A percentile compares a stretch with the other conserved stretches of the same genome.
Conservation (phyloP, 2,329 filamentous ascomycete species). For the Botrytis fabae region DNA sequence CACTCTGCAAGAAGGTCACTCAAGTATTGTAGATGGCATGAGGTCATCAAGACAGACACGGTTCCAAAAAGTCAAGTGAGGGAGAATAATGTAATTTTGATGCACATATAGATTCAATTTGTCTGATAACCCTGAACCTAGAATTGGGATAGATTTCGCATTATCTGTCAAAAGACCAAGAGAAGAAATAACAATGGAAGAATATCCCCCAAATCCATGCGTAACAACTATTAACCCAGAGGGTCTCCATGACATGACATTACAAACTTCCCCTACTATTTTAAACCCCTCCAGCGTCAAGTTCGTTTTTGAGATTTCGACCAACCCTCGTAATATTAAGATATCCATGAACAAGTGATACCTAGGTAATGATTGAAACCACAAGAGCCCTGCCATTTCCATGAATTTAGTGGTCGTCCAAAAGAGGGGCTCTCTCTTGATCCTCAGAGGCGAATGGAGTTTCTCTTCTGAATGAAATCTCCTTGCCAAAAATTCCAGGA, state of each 20-base stretch:
- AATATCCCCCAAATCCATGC: not conserved
- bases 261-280: not conserved
- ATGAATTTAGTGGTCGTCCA: constrained; percentile 47
- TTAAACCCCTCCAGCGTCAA: not conserved
- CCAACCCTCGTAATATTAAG: no score
- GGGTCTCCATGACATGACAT: not conserved
- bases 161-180: not conserved
- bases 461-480: constrained; percentile 51
- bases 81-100: not conserved
- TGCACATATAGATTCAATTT: constrained; percentile 12
- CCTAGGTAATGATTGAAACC: not conserved
- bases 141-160: constrained; percentile 1
- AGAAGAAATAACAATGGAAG: not conserved
- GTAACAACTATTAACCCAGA: not conserved
- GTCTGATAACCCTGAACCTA: not conserved
- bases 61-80: not conserved
- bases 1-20: not conserved
- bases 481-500: constrained; percentile 62
- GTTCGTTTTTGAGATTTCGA: not conserved
- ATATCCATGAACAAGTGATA: not conserved
- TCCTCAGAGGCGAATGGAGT: constrained; percentile 49
- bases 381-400: not conserved
- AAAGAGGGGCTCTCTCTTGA: constrained; percentile 59
- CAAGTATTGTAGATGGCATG: not conserved
- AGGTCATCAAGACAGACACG: not conserved